A percentile compares a stretch with the other conserved stretches of the same genome.
phyloP scores from a whole-genome alignment of 257 asterid genomes.

The Anisodus acutangulus region DNA sequence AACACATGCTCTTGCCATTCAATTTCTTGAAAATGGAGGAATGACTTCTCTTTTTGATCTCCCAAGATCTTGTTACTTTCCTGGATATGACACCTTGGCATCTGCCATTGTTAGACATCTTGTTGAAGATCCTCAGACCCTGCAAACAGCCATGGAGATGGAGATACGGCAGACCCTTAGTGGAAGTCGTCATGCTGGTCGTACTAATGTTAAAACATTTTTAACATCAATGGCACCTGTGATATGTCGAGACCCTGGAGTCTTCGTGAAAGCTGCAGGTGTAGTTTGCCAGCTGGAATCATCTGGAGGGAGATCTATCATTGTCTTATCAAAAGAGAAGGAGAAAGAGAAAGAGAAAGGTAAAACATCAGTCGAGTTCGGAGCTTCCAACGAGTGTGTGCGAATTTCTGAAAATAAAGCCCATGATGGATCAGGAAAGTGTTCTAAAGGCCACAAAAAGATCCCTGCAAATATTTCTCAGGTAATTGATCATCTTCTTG shows the following conservation, averaged over 20 bases:
- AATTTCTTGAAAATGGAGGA: slow-evolving; percentile 86
- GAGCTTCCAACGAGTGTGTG: slow-evolving; percentile 62
- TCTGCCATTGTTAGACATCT: slow-evolving; percentile 94
- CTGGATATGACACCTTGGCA: slow-evolving; percentile 91
- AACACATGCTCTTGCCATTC: slow-evolving; percentile 75
- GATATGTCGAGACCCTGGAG: slow-evolving; percentile 87
- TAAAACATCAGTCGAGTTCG: slow-evolving; percentile 69
- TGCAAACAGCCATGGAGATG: slow-evolving; percentile 96
- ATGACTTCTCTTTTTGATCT: slow-evolving; percentile 83
- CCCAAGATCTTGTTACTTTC: slow-evolving; percentile 88
- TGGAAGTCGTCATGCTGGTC: slow-evolving; percentile 84
- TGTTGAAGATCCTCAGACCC: slow-evolving; percentile 94
- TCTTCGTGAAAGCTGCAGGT: slow-evolving; percentile 85
- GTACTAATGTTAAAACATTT: slow-evolving; percentile 69
- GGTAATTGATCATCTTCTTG: slow-evolving; percentile 92
- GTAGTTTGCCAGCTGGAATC: slow-evolving; percentile 90
- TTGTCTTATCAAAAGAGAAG: slow-evolving; percentile 71
- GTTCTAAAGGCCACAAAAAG: slow-evolving; percentile 81
- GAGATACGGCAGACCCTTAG: slow-evolving; percentile 91
- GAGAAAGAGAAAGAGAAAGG: slow-evolving; percentile 72
- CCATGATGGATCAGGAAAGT: slow-evolving; percentile 76
- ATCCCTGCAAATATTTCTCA: slow-evolving; percentile 81
- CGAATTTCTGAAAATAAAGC: slow-evolving; percentile 73
- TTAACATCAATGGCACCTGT: slow-evolving; percentile 95
- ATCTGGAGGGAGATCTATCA: slow-evolving; percentile 84